Conservation (phyloP, 2,329 filamentous ascomycete genomes). For the Penicillium sp. region DNA sequence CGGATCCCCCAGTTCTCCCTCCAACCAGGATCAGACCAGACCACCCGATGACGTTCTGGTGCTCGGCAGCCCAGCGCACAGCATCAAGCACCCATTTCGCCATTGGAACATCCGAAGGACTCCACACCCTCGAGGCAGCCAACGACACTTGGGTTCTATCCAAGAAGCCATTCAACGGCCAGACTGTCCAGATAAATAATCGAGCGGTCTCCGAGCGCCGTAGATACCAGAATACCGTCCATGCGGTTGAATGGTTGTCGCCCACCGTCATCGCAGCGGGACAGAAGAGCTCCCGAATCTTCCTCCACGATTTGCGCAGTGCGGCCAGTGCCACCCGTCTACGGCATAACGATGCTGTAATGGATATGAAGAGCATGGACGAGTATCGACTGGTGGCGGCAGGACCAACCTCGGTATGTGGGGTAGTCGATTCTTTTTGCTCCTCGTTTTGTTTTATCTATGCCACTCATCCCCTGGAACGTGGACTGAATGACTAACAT, state of each 20-base stretch:
- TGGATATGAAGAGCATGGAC: slow-evolving; percentile 37
- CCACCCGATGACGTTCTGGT: slow-evolving; percentile 33
- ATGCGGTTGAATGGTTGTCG: slow-evolving; percentile 40
- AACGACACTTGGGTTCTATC: slow-evolving; percentile 31
- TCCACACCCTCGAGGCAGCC: slow-evolving; percentile 33
- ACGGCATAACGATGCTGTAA: slow-evolving; percentile 35
- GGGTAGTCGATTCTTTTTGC: too few species aligned
- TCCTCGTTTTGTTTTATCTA: too few species aligned
- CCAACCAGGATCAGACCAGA: slow-evolving; percentile 27
- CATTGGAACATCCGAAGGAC: slow-evolving; percentile 38
- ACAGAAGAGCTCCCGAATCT: slow-evolving; percentile 33
- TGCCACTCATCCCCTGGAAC: too few species aligned
- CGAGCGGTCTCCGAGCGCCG: neutral
- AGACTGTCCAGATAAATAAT: neutral
- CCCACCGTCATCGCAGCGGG: slow-evolving; percentile 37
- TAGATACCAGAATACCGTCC: slow-evolving; percentile 21
- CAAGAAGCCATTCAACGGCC: slow-evolving; percentile 18
- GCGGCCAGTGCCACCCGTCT: slow-evolving; percentile 32
- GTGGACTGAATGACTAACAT: neutral
- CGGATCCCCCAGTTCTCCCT: slow-evolving; percentile 20
- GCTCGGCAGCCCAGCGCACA: slow-evolving; percentile 35
- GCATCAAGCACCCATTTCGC: slow-evolving; percentile 33
- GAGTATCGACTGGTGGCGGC: slow-evolving; percentile 36
- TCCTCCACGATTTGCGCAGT: slow-evolving; percentile 37
- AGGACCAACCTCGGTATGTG: slow-evolving; percentile 32